Evolutionary conservation across 805 yeast genomes (phyloP).

Genomic region (Saccharomycopsis capsularis): DNA sequence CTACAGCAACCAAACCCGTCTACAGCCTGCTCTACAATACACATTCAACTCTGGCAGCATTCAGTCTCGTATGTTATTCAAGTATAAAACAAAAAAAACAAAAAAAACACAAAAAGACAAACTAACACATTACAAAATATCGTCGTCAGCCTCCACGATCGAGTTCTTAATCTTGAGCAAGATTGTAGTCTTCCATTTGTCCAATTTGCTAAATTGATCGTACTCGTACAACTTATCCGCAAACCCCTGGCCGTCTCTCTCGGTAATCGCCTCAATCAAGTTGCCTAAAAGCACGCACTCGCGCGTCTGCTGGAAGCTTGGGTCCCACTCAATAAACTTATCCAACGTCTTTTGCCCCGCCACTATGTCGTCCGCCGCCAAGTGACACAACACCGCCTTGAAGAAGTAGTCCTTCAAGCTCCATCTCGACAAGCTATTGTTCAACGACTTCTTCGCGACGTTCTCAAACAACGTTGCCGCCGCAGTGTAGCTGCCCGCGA

Average conservation of each 20-base stretch:
- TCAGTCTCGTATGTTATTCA: too few relatives aligned
- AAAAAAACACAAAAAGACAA: too few relatives aligned
- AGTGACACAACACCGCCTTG: conserved; percentile 72
- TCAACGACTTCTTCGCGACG: conserved; percentile 68
- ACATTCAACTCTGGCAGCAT: too few relatives aligned
- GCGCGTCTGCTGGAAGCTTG: conserved; percentile 62
- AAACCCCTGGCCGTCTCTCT: conserved; percentile 72
- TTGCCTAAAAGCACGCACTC: conserved; percentile 66
- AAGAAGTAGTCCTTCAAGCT: conserved; percentile 85
- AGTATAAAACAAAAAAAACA: too few relatives aligned
- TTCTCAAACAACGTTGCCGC: conserved; percentile 75
- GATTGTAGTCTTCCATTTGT: conserved; percentile 82
- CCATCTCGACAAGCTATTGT: conserved; percentile 79
- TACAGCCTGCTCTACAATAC: too few relatives aligned
- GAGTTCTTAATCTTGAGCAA: conserved; percentile 73
- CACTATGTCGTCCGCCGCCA: conserved; percentile 80
- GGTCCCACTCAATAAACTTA: conserved; percentile 62
- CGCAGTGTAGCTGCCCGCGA: conserved; percentile 61
- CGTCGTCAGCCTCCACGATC: conserved; percentile 69
- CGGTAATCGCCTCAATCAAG: conserved; percentile 64
- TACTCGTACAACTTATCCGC: conserved; percentile 70
- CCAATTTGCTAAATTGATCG: conserved; percentile 84
- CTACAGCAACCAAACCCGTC: too few relatives aligned
- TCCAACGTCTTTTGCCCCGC: conserved; percentile 73
- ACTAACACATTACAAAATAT: conserved; percentile 29